These are phyloP conservation scores for Beauveria scarabaeidicola DNA, from an alignment of 2,329 filamentous ascomycete genomes.

Conservation along the genomic window DNA sequence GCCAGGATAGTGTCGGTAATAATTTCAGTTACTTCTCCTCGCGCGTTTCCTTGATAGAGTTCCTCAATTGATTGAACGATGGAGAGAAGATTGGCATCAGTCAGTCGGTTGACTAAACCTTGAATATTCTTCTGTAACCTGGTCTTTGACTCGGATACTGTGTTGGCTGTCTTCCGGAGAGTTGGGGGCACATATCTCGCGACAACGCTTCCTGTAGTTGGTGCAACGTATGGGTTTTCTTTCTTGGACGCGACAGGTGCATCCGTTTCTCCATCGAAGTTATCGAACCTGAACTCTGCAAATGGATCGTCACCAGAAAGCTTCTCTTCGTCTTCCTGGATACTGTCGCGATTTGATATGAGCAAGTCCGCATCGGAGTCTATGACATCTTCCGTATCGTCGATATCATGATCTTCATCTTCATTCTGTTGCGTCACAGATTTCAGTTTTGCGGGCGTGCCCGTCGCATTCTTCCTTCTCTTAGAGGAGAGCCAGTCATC, in stretches of 20 bases:
- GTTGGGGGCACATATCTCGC: slow-evolving; percentile 88
- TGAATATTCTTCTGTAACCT: slow-evolving; percentile 74
- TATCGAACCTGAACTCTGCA: slow-evolving; percentile 31
- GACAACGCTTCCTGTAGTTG: slow-evolving; percentile 37
- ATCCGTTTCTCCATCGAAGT: slow-evolving; percentile 24
- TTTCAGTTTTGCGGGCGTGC: slow-evolving; percentile 19
- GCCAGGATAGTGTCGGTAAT: slow-evolving; percentile 69
- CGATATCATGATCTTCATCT: slow-evolving; percentile 20
- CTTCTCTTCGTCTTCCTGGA: slow-evolving; percentile 8
- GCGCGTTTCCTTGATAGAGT: slow-evolving; percentile 73
- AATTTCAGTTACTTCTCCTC: slow-evolving; percentile 79
- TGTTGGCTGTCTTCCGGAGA: slow-evolving; percentile 53
- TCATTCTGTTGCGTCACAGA: slow-evolving; percentile 22
- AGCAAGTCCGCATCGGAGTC: slow-evolving; percentile 25
- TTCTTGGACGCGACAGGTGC: slow-evolving; percentile 36
- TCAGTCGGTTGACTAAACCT: slow-evolving; percentile 85
- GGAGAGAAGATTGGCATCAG: slow-evolving; percentile 79
- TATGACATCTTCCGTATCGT: slow-evolving; percentile 19
- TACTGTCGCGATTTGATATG: slow-evolving; percentile 26
- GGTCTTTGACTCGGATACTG: slow-evolving; percentile 57
- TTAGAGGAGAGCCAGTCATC: slow-evolving; percentile 55
- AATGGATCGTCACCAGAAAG: slow-evolving; percentile 25
- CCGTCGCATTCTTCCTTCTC: slow-evolving; percentile 31
- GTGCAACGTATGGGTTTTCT: slow-evolving; percentile 87
- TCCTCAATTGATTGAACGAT: slow-evolving; percentile 77